These are phyloP conservation scores for Solanum verrucosum DNA, from an alignment of 257 asterid species.

Conservation along the genomic window DNA sequence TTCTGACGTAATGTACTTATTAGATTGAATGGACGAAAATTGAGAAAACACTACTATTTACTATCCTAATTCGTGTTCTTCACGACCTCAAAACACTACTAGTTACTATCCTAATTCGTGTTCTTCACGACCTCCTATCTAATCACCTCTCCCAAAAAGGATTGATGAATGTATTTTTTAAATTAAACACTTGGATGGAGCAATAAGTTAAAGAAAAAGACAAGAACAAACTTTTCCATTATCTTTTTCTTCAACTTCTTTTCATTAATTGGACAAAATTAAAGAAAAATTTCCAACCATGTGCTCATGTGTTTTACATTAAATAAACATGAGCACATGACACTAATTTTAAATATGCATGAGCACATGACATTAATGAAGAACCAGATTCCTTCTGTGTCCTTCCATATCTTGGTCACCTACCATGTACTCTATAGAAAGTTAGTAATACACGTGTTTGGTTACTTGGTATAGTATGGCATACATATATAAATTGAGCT, in stretches of 20 bases:
- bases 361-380: background rate
- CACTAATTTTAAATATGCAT: background rate
- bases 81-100: background rate
- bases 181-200: background rate
- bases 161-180: background rate
- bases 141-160: background rate
- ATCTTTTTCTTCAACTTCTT: background rate
- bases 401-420: background rate
- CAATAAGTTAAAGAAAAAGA: background rate
- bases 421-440: background rate
- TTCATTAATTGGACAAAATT: background rate
- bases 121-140: background rate
- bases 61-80: background rate
- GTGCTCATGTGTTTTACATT: background rate
- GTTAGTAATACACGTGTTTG: background rate
- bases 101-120: background rate
- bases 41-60: background rate
- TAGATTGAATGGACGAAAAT: background rate
- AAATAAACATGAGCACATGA: background rate
- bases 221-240: background rate
- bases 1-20: background rate
- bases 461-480: background rate
- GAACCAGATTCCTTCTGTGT: background rate
- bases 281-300: background rate
- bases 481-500: background rate